Conservation (phyloP, 106 monocot genomes). For the Dendrobium officinale region DNA sequence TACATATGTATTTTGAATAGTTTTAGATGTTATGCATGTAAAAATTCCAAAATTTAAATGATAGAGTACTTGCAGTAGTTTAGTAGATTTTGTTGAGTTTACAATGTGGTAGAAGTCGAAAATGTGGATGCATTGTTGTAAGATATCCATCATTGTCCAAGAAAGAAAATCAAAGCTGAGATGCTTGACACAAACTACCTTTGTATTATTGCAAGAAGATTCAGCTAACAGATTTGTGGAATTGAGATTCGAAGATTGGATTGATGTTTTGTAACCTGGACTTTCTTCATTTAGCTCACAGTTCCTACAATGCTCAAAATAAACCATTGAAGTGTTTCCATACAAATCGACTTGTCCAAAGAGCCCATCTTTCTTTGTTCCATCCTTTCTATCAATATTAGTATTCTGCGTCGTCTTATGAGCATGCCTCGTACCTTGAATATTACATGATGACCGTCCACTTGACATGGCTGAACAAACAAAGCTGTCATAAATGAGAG, state of each 20-base stretch:
- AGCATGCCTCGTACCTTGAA: slow-evolving; percentile 22
- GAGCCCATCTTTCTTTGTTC: slow-evolving; percentile 56
- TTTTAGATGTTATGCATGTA: too few relatives aligned
- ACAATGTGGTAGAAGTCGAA: too few relatives aligned
- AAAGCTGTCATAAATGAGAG: slow-evolving; percentile 31
- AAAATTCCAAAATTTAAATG: too few relatives aligned
- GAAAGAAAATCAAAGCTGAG: not conserved
- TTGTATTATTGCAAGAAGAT: slow-evolving; percentile 28
- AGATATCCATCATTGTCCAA: not conserved
- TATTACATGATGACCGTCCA: slow-evolving; percentile 28
- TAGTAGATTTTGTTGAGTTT: too few relatives aligned
- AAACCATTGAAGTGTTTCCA: slow-evolving; percentile 8
- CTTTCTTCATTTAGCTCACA: slow-evolving; percentile 5
- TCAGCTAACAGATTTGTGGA: not conserved
- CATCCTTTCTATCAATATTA: slow-evolving; percentile 26
- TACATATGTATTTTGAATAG: too few relatives aligned
- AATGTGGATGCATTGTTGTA: too few relatives aligned
- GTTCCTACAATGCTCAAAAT: slow-evolving; percentile 14
- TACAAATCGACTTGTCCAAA: slow-evolving; percentile 17
- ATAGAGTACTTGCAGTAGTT: too few relatives aligned
- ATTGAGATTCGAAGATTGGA: slow-evolving; percentile 28
- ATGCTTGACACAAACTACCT: slow-evolving; percentile 18
- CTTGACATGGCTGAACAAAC: slow-evolving; percentile 40
- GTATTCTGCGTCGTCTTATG: slow-evolving; percentile 47
- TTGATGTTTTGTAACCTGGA: slow-evolving; percentile 27